These are phyloP conservation scores for Chlorella sp. DNA, from an alignment of 139 green algal species.

Conservation along the genomic window DNA sequence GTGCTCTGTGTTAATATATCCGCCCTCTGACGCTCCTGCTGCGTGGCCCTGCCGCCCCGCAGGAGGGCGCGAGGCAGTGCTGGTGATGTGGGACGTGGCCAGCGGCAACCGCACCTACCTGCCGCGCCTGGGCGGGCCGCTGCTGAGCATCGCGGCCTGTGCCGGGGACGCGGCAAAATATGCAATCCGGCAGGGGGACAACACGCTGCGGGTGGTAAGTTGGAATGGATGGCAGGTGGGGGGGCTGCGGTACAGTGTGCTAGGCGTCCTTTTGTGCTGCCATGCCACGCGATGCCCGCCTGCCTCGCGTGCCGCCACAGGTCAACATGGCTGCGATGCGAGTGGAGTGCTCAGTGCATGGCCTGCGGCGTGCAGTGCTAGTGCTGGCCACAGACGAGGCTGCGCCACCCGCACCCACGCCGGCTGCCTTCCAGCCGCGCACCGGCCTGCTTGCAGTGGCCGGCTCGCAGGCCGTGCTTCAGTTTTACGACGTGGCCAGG, in stretches of 20 bases:
- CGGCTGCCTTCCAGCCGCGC: slow-evolving; percentile 23
- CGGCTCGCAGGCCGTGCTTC: slow-evolving; percentile 53
- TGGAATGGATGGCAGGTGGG: too few relatives aligned
- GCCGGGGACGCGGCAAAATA: slow-evolving; percentile 54
- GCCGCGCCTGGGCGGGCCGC: slow-evolving; percentile 70
- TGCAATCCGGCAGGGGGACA: slow-evolving; percentile 69
- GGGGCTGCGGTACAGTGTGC: too few relatives aligned
- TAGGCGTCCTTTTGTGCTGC: too few relatives aligned
- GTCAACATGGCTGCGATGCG: slow-evolving; percentile 56
- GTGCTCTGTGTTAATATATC: too few relatives aligned
- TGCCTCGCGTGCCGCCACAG: too few relatives aligned
- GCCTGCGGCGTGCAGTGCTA: slow-evolving; percentile 52
- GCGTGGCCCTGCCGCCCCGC: too few relatives aligned
- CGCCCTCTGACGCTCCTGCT: too few relatives aligned
- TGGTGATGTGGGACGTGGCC: slow-evolving; percentile 81
- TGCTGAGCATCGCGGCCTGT: slow-evolving; percentile 51
- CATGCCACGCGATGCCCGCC: too few relatives aligned
- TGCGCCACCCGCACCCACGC: slow-evolving; percentile 25
- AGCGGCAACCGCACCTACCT: slow-evolving; percentile 51
- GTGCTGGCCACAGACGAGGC: not conserved
- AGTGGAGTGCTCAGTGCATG: slow-evolving; percentile 55
- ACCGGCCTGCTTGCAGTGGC: slow-evolving; percentile 56
- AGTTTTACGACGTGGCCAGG: slow-evolving; percentile 64
- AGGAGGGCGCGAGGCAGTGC: slow-evolving; percentile 71
- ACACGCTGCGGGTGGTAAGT: slow-evolving; percentile 69